phyloP scores from a whole-genome alignment of 805 yeast species.

The Sugiyamaella floridensis region DNA sequence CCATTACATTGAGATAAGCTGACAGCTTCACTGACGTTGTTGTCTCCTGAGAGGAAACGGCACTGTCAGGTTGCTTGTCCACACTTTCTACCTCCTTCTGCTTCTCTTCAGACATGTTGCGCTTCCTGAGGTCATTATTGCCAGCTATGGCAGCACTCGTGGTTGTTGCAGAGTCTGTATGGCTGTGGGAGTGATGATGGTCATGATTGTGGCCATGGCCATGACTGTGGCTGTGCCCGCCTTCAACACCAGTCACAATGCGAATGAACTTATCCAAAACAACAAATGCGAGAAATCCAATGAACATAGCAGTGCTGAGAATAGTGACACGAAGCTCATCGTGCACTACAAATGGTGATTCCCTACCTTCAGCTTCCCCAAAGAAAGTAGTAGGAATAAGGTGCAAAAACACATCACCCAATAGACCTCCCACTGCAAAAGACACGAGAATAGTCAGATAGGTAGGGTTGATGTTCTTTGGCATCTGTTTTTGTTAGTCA shows the following conservation, averaged over 20 bases:
- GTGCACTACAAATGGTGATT: conserved; percentile 37
- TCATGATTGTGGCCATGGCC: conserved; percentile 41
- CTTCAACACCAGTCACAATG: conserved; percentile 33
- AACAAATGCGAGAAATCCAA: conserved; percentile 55
- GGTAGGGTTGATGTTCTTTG: conserved; percentile 47
- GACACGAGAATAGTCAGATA: conserved; percentile 50
- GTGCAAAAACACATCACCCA: conserved; percentile 71
- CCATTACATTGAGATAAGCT: conserved; percentile 58
- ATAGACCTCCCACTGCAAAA: conserved; percentile 69
- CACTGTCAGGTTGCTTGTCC: conserved; percentile 2
- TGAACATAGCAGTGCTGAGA: conserved; percentile 49
- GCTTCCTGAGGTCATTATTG: conserved; percentile 4
- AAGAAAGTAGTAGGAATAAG: conserved; percentile 61
- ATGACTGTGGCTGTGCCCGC: conserved; percentile 25
- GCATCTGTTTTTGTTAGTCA: conserved; percentile 35
- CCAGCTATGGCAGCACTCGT: conserved; percentile 14
- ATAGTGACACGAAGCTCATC: conserved; percentile 45
- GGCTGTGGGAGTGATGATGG: conserved; percentile 8
- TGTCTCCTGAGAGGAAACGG: conserved; percentile 6
- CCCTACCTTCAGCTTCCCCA: conserved; percentile 39
- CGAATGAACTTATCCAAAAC: conserved; percentile 56
- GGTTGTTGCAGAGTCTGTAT: neutral
- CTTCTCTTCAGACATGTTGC: neutral
- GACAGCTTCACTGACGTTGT: conserved; percentile 36
- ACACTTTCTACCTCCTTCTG: conserved; percentile 8